Evolutionary conservation across 805 yeast genomes (phyloP), one percentile per base, ranked within the genome.

Genomic region (Wickerhamomyces bisporus): DNA sequence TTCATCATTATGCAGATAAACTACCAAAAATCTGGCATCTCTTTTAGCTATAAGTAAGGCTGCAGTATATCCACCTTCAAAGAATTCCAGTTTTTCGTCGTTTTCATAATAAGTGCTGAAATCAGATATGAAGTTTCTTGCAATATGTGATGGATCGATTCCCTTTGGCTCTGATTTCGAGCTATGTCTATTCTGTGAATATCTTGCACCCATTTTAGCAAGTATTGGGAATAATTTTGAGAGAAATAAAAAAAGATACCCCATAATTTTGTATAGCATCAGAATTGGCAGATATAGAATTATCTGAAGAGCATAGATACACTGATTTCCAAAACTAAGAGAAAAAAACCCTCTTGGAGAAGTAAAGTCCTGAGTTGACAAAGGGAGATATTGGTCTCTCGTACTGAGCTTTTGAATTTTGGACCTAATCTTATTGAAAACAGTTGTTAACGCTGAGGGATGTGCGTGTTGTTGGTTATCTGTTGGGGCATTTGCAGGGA

Each of bases 61-160:
- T 40, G 81, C 81, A 2, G 89, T 77, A 61, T 88, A 91, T 26
- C 94, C 81, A 13, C 88, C 88, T 49, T 77, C 79, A 40, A 75
- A 71, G 48, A 85, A 36, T 61, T 72, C 36, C 18, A 51, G 14
- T 13, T 37, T 35, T 32, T 42, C 41, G 18, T 48, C 53, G 35
- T 42, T 48, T 24, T 46, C 39, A 48, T 62, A 50, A 48, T 42
- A 61, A 45, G 75, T 80, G 50, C 77, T 80, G 35, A 81, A 68
- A 17, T 65, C 68, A 17, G 70, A 57, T 21, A 70, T 64, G 48
- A 79, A 77, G 41, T 68, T 62, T 36, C 70, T 65, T 1, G 77
- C 83, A 30, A 70, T 64, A 38, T 72, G 72, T 15, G 70, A 65
- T 1, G 86, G 81, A 49, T 77, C 77, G 34, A 60, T 52, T 36